Percentiles rank a stretch among this genome's conserved stretches.
These are phyloP conservation scores for Phytophthora multivora DNA, from an alignment of 352 stramenopile species.

Conservation along the genomic window DNA sequence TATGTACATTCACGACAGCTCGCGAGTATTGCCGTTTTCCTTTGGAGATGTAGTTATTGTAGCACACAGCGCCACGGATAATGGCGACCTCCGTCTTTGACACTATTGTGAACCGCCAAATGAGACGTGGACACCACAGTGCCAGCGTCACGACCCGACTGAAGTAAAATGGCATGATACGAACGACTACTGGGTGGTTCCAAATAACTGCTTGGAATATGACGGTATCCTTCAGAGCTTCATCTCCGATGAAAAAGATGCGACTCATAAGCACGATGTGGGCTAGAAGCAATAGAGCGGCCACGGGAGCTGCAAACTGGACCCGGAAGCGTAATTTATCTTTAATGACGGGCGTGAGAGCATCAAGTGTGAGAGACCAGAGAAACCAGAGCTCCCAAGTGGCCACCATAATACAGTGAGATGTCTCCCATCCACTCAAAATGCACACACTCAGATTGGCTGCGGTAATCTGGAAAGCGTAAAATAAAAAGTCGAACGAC, in stretches of 20 bases:
- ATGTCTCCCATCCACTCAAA: conserved; percentile 17
- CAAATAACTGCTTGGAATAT: conserved; percentile 7
- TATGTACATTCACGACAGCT: neutral
- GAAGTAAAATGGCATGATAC: conserved; percentile 21
- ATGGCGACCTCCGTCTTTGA: conserved; percentile 25
- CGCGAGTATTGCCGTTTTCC: neutral
- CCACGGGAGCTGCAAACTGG: conserved; percentile 11
- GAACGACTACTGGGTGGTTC: conserved; percentile 9
- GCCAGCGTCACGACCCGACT: conserved; percentile 15
- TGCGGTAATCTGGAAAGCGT: conserved; percentile 27
- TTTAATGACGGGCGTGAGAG: conserved; percentile 34
- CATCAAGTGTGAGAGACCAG: conserved; percentile 35
- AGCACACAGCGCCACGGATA: conserved; percentile 23
- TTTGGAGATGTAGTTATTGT: conserved; percentile 26
- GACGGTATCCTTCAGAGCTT: conserved; percentile 8
- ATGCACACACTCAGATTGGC: conserved; percentile 36
- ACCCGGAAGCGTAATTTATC: conserved; percentile 29
- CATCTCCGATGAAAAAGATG: conserved; percentile 15
- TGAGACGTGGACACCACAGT: conserved; percentile 29
- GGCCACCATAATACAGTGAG: conserved; percentile 5
- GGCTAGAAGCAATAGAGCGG: conserved; percentile 7
- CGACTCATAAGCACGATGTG: conserved; percentile 14
- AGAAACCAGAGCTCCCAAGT: conserved; percentile 29
- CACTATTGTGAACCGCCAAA: conserved; percentile 13
- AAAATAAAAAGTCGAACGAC: conserved; percentile 53